Conservation (phyloP, 2,329 filamentous ascomycete species). For the Arthroderma sp. region DNA sequence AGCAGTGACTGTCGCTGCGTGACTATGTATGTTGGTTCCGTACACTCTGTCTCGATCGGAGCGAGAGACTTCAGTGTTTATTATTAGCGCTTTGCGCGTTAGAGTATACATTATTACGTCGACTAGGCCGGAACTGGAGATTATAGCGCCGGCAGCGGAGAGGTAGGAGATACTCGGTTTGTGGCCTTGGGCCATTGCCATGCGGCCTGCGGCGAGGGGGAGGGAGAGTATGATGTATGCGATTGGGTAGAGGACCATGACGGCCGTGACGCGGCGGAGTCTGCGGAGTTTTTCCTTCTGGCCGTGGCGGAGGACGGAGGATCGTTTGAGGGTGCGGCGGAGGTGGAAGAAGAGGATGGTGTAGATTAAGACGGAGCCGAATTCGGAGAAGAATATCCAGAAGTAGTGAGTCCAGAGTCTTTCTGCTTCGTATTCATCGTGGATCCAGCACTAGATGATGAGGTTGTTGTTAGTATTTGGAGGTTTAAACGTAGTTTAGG, state of each 20-base stretch:
- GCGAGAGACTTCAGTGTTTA: constrained; percentile 30
- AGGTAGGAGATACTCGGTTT: constrained; percentile 30
- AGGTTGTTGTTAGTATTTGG: constrained; percentile 2
- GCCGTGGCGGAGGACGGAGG: constrained; percentile 22
- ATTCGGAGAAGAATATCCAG: constrained; percentile 42
- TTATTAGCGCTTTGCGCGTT: constrained; percentile 42
- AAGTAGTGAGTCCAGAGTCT: constrained; percentile 40
- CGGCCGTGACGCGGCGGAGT: constrained; percentile 30
- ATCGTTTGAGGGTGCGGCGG: constrained; percentile 30
- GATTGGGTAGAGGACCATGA: constrained; percentile 36
- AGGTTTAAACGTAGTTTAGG: background rate
- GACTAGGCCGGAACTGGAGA: constrained; percentile 46
- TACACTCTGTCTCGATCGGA: constrained; percentile 17
- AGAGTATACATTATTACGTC: constrained; percentile 46
- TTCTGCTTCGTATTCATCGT: constrained; percentile 28
- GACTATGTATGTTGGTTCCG: constrained; percentile 7
- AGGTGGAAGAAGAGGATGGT: constrained; percentile 37
- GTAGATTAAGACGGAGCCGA: constrained; percentile 38
- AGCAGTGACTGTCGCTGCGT: constrained; percentile 8
- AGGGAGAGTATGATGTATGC: constrained; percentile 51
- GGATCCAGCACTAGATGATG: constrained; percentile 37
- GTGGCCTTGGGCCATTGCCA: constrained; percentile 26
- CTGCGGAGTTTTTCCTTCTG: constrained; percentile 26
- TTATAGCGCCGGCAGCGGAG: constrained; percentile 41
- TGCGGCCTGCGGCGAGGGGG: constrained; percentile 42